phyloP scores from a whole-genome alignment of 2,329 filamentous ascomycete genomes.

The Nemania bipapillata region DNA sequence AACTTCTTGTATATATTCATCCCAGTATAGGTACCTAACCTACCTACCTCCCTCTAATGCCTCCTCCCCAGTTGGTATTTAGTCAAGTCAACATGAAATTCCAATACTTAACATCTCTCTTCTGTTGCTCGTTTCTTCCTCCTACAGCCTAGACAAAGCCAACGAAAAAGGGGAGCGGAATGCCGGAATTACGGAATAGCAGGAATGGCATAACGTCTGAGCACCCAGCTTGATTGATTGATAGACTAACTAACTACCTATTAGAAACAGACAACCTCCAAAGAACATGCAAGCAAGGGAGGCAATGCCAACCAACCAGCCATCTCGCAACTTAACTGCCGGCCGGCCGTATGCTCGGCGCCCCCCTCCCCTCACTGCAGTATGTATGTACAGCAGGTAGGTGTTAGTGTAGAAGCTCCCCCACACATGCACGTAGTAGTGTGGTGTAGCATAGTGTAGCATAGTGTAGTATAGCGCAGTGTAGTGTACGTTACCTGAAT shows the following conservation, averaged over 20 bases:
- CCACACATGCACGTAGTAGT: slow-evolving; percentile 22
- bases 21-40: slow-evolving; percentile 1
- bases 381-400: slow-evolving; percentile 11
- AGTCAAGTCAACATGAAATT: slow-evolving; percentile 2
- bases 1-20: slow-evolving; percentile 29
- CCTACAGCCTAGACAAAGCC: background rate
- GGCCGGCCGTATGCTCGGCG: slow-evolving; percentile 36
- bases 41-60: slow-evolving; percentile 29
- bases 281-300: slow-evolving; percentile 14
- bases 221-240: slow-evolving; percentile 6
- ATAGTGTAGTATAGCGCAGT: background rate
- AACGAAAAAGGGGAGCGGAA: slow-evolving; percentile 12
- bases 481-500: no score
- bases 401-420: background rate
- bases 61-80: background rate
- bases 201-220: slow-evolving; percentile 17
- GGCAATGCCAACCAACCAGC: slow-evolving; percentile 11
- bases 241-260: background rate
- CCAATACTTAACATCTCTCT: background rate
- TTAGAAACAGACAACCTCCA: slow-evolving; percentile 16
- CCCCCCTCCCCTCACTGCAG: slow-evolving; percentile 29
- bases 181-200: slow-evolving; percentile 15
- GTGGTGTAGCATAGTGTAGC: no score
- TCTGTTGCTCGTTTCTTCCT: background rate
- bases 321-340: slow-evolving; percentile 31